Percentiles rank a stretch among this genome's conserved stretches.
phyloP scores from a whole-genome alignment of 2,329 filamentous ascomycete species.

The Herpotrichia juniperi region DNA sequence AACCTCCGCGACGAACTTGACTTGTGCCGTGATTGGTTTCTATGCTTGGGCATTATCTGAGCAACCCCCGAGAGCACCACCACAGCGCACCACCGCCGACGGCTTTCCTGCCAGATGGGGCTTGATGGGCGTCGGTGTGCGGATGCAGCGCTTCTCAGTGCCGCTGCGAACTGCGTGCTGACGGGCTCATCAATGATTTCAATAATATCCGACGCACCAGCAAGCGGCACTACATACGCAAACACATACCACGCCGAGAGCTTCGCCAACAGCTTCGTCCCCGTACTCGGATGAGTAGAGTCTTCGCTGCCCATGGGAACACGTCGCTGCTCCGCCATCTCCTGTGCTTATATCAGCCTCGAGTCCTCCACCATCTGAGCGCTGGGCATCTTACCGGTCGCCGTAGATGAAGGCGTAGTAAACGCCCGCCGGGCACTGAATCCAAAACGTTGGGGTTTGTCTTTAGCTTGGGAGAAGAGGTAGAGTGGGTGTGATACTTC shows the following conservation, averaged over 20 bases:
- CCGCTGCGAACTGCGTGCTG: conserved; percentile 24
- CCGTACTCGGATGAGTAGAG: not conserved
- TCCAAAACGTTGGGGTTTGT: conserved; percentile 5
- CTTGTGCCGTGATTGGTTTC: not conserved
- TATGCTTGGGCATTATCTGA: not conserved
- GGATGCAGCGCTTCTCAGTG: conserved; percentile 34
- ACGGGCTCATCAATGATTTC: conserved; percentile 11
- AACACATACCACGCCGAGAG: conserved; percentile 11
- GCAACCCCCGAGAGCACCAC: not conserved
- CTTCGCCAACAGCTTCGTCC: too few species aligned
- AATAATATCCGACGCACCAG: conserved; percentile 15
- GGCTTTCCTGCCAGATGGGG: conserved; percentile 37
- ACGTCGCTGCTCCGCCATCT: conserved; percentile 11
- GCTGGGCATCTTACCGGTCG: not conserved
- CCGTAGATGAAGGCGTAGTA: not conserved
- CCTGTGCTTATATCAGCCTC: conserved; percentile 17
- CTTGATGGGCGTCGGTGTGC: conserved; percentile 19
- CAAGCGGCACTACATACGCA: conserved; percentile 14
- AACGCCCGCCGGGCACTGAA: conserved; percentile 1
- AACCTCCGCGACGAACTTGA: not conserved
- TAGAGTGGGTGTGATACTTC: not conserved
- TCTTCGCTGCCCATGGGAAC: conserved; percentile 10
- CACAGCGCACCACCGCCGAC: conserved; percentile 15
- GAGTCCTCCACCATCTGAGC: conserved; percentile 6
- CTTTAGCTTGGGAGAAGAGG: not conserved